phyloP scores from a whole-genome alignment of 2,329 filamentous ascomycete genomes.

The Escovopsis sp. region DNA sequence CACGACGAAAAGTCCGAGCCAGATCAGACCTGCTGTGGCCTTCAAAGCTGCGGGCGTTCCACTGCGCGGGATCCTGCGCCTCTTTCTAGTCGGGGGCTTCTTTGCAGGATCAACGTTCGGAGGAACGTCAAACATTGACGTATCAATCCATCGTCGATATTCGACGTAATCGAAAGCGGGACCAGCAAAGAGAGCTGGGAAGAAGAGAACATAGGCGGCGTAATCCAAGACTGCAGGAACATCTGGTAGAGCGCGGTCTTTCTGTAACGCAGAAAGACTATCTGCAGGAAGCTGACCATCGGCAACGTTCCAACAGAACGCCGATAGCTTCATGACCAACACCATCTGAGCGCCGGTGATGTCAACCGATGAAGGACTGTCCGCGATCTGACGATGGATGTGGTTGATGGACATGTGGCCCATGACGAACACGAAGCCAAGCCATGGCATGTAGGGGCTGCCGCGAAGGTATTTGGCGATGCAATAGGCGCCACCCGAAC shows the following conservation, averaged over 20 bases:
- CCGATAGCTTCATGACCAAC: conserved; percentile 88
- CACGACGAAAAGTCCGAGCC: conserved; percentile 67
- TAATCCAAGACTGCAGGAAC: conserved; percentile 71
- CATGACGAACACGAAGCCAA: conserved; percentile 89
- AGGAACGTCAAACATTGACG: conserved; percentile 83
- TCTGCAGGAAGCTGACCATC: conserved; percentile 70
- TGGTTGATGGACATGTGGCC: conserved; percentile 87
- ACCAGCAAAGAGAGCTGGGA: conserved; percentile 76
- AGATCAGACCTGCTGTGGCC: conserved; percentile 54
- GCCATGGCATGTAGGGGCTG: conserved; percentile 94
- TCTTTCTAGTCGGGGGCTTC: conserved; percentile 72
- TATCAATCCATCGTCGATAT: conserved; percentile 85
- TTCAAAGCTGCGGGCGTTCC: conserved; percentile 74
- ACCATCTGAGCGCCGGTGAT: conserved; percentile 98
- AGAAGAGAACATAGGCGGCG: conserved; percentile 85
- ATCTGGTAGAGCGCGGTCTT: conserved; percentile 59
- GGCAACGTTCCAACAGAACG: conserved; percentile 96
- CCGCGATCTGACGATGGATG: conserved; percentile 60
- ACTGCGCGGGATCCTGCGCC: conserved; percentile 83
- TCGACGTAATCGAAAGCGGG: conserved; percentile 92
- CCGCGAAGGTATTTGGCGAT: conserved; percentile 67
- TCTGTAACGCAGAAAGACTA: conserved; percentile 76
- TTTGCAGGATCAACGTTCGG: conserved; percentile 70
- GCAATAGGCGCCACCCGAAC: conserved; percentile 63
- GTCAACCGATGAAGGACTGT: conserved; percentile 56